These are phyloP conservation scores for Fusarium sacchari DNA, from an alignment of 2,329 filamentous ascomycete species.

Conservation along the genomic window DNA sequence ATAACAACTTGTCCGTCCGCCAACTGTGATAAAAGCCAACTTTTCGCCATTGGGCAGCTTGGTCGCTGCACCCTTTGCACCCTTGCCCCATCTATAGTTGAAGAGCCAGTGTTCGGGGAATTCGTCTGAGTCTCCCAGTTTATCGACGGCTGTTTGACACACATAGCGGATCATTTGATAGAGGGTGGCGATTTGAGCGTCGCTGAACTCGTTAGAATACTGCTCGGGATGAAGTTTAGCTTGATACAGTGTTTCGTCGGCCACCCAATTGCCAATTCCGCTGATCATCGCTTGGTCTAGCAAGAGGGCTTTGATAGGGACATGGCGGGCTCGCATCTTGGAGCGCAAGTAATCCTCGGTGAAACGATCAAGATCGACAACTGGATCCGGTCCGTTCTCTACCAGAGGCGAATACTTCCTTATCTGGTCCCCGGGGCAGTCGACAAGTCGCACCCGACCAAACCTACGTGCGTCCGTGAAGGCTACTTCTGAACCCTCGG, in stretches of 20 bases:
- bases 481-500: slow-evolving; percentile 72
- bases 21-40: slow-evolving; percentile 87
- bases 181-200: slow-evolving; percentile 75
- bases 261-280: slow-evolving; percentile 97
- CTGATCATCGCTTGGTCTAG: slow-evolving; percentile 90
- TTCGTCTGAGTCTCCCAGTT: slow-evolving; percentile 81
- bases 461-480: slow-evolving; percentile 88
- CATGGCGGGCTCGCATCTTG: slow-evolving; percentile 78
- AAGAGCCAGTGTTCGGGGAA: slow-evolving; percentile 93
- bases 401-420: slow-evolving; percentile 80
- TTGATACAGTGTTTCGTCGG: slow-evolving; percentile 92
- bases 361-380: slow-evolving; percentile 80
- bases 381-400: slow-evolving; percentile 93
- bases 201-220: slow-evolving; percentile 83
- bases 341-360: slow-evolving; percentile 78
- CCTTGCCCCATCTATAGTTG: slow-evolving; percentile 89
- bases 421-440: slow-evolving; percentile 81
- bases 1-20: slow-evolving; percentile 89
- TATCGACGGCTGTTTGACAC: slow-evolving; percentile 80
- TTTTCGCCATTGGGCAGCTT: slow-evolving; percentile 85
- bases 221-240: slow-evolving; percentile 91
- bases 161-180: slow-evolving; percentile 81
- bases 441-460: slow-evolving; percentile 80
- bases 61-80: slow-evolving; percentile 75
- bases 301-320: slow-evolving; percentile 89